Evolutionary conservation across 805 yeast genomes (phyloP), one percentile per base, ranked within the genome.

Genomic region (Wickerhamomyces bisporus): DNA sequence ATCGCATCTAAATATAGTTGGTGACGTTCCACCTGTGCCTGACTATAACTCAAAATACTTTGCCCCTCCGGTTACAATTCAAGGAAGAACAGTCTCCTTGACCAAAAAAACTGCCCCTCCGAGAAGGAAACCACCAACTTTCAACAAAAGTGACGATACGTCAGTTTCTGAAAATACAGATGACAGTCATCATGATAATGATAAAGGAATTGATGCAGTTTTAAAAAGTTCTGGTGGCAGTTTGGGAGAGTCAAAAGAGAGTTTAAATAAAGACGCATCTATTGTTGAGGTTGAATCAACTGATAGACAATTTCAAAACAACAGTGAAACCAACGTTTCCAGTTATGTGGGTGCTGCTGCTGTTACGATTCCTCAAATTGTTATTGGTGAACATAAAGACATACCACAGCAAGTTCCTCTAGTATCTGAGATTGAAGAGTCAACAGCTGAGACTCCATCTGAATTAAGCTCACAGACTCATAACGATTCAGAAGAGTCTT

Each of bases 11-110:
- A 27, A 40, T 32, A 38, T 49, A 20, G 32, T 23, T n/a, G 42
- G 28, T 3, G 40, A 36, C 12, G 29, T 53, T 4, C 59, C 59
- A 4, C 57, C 58, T 3, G 52, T 53, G 2, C 59, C 59, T 6
- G 58, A 53, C 25, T 53, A 50, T 34, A 52, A 51, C 33, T 36
- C 52, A 4, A 40, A 32, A 23, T 35, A 43, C 1, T 34, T 44
- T 35, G 57, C 52, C 0, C 59, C 57, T 3, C 57, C 57, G 8
- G 49, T 50, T 11, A 54, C 55, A 11, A 47, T 53, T n/a, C 48
- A 54, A 21, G 58, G 59, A 5, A 28, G 55, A 33, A 20, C 38
- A 1, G 55, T 54, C 15, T 50, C 58, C 1, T 16, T 52, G 41
- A 43, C 45, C 5, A 44, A 41, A 39, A 42, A 41, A 27, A 43